These are phyloP conservation scores for Chaetomium cochliodes DNA, from an alignment of 495 filamentous ascomycete genomes.

Conservation along the genomic window DNA sequence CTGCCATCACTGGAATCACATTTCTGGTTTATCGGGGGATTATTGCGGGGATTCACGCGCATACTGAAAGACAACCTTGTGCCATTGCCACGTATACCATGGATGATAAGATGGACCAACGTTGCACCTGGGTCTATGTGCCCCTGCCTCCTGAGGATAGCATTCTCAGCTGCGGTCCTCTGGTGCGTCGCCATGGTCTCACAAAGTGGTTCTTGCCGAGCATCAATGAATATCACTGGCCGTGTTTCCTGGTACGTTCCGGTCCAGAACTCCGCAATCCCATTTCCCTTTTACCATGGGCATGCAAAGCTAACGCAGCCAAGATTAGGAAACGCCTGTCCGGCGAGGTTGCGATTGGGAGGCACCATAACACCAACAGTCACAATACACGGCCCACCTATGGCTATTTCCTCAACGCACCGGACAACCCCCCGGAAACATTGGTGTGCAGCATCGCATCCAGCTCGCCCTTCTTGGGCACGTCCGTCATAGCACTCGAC, in stretches of 20 bases:
- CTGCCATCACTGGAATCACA: background rate
- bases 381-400: too few species aligned
- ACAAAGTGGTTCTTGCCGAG: background rate
- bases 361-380: background rate
- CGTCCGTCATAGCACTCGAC: background rate
- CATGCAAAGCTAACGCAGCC: background rate
- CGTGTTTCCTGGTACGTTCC: background rate
- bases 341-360: background rate
- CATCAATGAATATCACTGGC: background rate
- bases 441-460: background rate
- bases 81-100: background rate
- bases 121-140: background rate
- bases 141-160: background rate
- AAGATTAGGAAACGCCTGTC: conserved; percentile 5
- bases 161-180: background rate
- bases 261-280: background rate
- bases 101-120: background rate
- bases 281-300: background rate
- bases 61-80: background rate
- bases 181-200: background rate
- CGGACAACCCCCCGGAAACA: background rate
- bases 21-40: background rate
- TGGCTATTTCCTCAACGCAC: background rate
- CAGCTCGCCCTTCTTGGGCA: background rate
- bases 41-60: background rate